Evolutionary conservation across 805 yeast species (phyloP), one percentile per base, ranked within the genome.

Genomic region (Cephaloascus albidus): DNA sequence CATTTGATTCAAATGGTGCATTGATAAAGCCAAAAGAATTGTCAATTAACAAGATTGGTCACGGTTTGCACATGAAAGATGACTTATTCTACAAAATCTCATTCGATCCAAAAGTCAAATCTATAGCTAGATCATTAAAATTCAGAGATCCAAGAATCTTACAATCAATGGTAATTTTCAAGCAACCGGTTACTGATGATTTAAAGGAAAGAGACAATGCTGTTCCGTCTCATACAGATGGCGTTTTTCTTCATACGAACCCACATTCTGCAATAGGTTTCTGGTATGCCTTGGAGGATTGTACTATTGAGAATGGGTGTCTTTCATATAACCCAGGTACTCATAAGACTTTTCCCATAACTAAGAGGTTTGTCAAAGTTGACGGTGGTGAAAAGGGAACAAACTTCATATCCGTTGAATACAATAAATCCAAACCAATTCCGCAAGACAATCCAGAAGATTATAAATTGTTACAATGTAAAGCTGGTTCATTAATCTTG

Each of bases 281-380:
- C 53, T 84, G 94, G 94, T 75, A 78, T 51, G 89, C 93, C 0
- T 57, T 84, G 45, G 87, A 85, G 48, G 84, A 81, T 48, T 84
- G 93, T 53, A 77, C 81, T 1, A 41, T 53, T 2, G 60, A 58
- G 4, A 84, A 84, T 55, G 93, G 94, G 0, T 82, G 90, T 42
- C 60, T 84, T 16, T 71, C 77, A 42, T 82, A 70, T 49, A 65
- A 73, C 14, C 87, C 89, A 0, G 90, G 89, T 0, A 73, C 85
- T 3, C 93, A 85, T 51, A 74, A 72, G 52, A 61, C 58, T 4
- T 61, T 64, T 28, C 77, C 78, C 1, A 66, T 85, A 3, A 62
- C 64, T 8, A 78, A 77, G 50, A 63, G 93, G 44, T 80, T 84
- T 60, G 82, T 80, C 4, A 72, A 80, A 41, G 61, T 68, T 18